Evolutionary conservation across 2,329 filamentous ascomycete genomes (phyloP).

Genomic region (Saccharata proteae): DNA sequence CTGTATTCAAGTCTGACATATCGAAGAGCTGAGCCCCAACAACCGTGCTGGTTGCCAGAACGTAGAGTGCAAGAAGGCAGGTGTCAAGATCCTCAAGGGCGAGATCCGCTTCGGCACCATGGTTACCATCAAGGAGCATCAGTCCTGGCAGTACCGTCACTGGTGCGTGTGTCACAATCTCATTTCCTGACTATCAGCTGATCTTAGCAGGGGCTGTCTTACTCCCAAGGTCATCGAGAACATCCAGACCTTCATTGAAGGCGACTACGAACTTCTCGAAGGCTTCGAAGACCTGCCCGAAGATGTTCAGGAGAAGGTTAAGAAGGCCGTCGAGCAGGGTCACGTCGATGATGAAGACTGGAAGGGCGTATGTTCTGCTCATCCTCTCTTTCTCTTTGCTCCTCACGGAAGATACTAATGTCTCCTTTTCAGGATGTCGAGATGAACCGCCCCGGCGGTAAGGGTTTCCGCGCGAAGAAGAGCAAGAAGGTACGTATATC

Average conservation of each 20-base stretch:
- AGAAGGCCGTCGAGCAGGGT: slow-evolving; percentile 58
- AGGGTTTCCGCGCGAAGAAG: slow-evolving; percentile 43
- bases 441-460: slow-evolving; percentile 56
- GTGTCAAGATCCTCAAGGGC: slow-evolving; percentile 64
- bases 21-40: slow-evolving; percentile 57
- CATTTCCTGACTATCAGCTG: background rate
- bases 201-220: slow-evolving; percentile 63
- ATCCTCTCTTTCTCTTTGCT: background rate
- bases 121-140: slow-evolving; percentile 49
- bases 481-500: slow-evolving; percentile 10
- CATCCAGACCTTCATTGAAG: slow-evolving; percentile 45
- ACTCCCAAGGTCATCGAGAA: slow-evolving; percentile 63
- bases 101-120: slow-evolving; percentile 66
- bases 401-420: slow-evolving; percentile 10
- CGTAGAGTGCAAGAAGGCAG: slow-evolving; percentile 57
- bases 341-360: slow-evolving; percentile 79
- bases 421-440: slow-evolving; percentile 50
- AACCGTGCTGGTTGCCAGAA: slow-evolving; percentile 65
- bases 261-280: slow-evolving; percentile 58
- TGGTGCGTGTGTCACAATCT: slow-evolving; percentile 52
- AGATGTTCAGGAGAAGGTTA: slow-evolving; percentile 62
- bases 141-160: slow-evolving; percentile 68
- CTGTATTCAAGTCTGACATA: slow-evolving; percentile 8
- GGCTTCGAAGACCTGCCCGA: slow-evolving; percentile 66
- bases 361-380: slow-evolving; percentile 57